Evolutionary conservation across 2,329 filamentous ascomycete species (phyloP).

Genomic region (Colletotrichum liriopes): DNA sequence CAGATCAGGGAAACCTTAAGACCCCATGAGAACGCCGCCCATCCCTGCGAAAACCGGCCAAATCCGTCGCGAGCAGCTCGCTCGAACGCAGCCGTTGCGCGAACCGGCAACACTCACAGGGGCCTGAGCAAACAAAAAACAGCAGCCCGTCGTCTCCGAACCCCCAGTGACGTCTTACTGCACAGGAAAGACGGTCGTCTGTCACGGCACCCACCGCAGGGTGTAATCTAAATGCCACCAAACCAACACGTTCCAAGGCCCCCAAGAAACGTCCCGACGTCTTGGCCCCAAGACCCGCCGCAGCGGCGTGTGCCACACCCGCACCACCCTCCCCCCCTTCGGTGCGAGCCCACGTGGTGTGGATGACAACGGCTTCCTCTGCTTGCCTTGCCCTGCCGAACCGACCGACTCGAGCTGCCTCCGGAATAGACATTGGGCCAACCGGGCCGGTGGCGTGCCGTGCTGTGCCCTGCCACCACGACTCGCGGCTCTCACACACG

Average conservation of each 20-base stretch:
- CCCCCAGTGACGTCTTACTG: too few species aligned
- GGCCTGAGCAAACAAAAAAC: not conserved
- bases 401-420: not conserved
- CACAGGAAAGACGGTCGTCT: not conserved
- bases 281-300: not conserved
- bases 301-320: not conserved
- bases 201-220: not conserved
- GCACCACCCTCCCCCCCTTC: not conserved
- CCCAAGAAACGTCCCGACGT: not conserved
- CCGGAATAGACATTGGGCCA: not conserved
- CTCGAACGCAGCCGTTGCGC: too few species aligned
- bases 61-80: too few species aligned
- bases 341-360: not conserved
- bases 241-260: not conserved
- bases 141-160: not conserved
- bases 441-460: too few species aligned
- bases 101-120: not conserved
- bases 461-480: conserved; percentile 10
- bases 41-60: not conserved
- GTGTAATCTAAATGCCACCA: not conserved
- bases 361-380: not conserved
- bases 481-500: conserved; percentile 11
- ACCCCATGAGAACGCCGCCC: not conserved
- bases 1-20: not conserved
- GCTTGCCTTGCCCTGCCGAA: not conserved